Evolutionary conservation across 371 early-diverging fungal genomes (phyloP).

Genomic region (Capillidium rhysosporum): DNA sequence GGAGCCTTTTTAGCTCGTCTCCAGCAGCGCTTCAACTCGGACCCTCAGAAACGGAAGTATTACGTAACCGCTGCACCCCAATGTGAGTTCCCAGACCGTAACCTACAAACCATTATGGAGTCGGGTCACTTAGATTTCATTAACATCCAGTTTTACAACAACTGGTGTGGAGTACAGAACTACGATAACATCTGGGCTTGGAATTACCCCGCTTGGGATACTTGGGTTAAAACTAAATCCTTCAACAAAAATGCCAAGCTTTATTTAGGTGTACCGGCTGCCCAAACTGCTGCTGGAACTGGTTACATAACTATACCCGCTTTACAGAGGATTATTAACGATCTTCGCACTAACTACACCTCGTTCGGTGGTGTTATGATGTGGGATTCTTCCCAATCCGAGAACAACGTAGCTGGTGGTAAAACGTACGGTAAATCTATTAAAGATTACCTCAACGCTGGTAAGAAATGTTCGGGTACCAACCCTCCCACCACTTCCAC

Average conservation of each 20-base stretch:
- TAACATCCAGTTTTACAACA: conserved; percentile 57
- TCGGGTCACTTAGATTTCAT: conserved; percentile 17
- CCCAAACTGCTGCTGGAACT: conserved; percentile 25
- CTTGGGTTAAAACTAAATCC: conserved; percentile 27
- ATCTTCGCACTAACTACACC: conserved; percentile 7
- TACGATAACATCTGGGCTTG: conserved; percentile 15
- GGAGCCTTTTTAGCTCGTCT: conserved; percentile 23
- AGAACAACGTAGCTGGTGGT: background rate
- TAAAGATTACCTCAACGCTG: background rate
- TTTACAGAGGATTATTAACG: conserved; percentile 18
- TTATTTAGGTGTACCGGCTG: conserved; percentile 35
- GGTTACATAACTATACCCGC: conserved; percentile 23
- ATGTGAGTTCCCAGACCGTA: conserved; percentile 35
- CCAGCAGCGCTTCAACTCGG: conserved; percentile 20
- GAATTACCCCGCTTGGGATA: conserved; percentile 38
- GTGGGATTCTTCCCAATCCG: conserved; percentile 29
- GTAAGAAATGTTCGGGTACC: background rate
- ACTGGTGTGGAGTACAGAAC: conserved; percentile 29
- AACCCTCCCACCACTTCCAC: background rate
- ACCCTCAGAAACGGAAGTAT: conserved; percentile 22
- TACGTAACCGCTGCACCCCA: conserved; percentile 52
- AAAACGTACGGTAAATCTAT: background rate
- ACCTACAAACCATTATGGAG: conserved; percentile 11
- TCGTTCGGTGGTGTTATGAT: conserved; percentile 15
- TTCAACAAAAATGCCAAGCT: conserved; percentile 34